Conservation (phyloP, 2,329 filamentous ascomycete genomes). For the Metarhizium anisopliae region DNA sequence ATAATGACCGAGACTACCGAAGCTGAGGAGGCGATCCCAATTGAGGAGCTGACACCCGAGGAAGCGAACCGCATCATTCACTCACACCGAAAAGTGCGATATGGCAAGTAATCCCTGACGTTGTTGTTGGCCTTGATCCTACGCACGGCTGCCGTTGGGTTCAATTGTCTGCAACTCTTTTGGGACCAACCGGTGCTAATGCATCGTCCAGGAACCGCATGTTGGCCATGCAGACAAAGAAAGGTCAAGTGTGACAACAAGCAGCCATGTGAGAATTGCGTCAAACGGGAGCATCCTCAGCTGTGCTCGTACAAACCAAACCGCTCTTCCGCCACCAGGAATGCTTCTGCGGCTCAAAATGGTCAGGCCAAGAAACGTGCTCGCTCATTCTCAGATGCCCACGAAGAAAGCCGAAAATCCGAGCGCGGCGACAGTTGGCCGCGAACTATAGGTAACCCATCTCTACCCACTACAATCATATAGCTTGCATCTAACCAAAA, state of each 20-base stretch:
- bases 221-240: constrained; percentile 58
- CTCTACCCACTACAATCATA: not conserved
- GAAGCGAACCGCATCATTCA: constrained; percentile 61
- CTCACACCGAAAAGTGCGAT: constrained; percentile 59
- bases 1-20: constrained; percentile 37
- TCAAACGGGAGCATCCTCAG: constrained; percentile 55
- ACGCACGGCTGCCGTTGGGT: not conserved
- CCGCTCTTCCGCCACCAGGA: constrained; percentile 29
- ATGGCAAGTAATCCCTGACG: constrained; percentile 39
- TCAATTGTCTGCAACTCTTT: not conserved
- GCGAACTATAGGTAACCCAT: constrained; percentile 27
- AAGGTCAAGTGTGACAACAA: constrained; percentile 65
- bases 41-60: constrained; percentile 53
- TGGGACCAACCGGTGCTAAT: not conserved
- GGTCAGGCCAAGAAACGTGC: constrained; percentile 22
- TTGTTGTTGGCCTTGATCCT: not conserved
- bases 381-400: constrained; percentile 22
- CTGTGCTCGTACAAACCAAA: constrained; percentile 62
- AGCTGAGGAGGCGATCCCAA: constrained; percentile 33
- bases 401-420: constrained; percentile 23
- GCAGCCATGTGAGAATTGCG: constrained; percentile 59
- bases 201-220: constrained; percentile 43
- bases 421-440: constrained; percentile 34
- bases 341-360: constrained; percentile 16
- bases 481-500: constrained; percentile 8